Evolutionary conservation across 2,329 filamentous ascomycete genomes (phyloP).

Genomic region (Paracoccidioides brasiliensis): DNA sequence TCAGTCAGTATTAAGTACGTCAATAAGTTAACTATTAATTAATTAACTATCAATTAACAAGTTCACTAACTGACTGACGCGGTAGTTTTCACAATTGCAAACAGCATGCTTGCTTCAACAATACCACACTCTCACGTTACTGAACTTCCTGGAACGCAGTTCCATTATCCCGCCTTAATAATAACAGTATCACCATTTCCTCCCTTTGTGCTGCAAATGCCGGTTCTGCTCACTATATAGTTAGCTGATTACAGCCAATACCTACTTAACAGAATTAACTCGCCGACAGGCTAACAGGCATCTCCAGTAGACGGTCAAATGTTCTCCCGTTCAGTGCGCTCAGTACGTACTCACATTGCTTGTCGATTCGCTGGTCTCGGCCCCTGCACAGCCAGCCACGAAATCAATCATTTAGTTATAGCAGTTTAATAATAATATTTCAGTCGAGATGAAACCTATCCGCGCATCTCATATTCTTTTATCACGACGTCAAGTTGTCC

Average conservation of each 20-base stretch:
- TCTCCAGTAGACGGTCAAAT: no score
- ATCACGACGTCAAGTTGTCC: not conserved
- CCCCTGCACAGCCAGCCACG: not conserved
- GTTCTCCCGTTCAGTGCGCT: no score
- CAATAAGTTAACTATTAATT: no score
- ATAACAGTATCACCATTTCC: not conserved
- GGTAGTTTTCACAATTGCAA: not conserved
- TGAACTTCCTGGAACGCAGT: not conserved
- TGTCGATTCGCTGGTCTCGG: not conserved
- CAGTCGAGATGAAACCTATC: not conserved
- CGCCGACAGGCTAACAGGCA: no score
- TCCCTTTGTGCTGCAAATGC: no score
- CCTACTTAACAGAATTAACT: no score
- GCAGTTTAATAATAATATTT: not conserved
- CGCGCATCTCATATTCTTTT: slow-evolving; percentile 1
- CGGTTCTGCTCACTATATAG: no score
- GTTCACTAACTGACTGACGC: no score
- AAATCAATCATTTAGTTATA: not conserved
- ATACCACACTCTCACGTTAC: not conserved
- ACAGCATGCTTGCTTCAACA: not conserved
- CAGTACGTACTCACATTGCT: no score
- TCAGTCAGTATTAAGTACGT: no score
- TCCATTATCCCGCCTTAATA: not conserved
- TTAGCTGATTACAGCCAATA: no score
- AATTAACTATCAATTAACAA: no score